Conservation (phyloP, 352 stramenopile species). For the Phytophthora meadii region DNA sequence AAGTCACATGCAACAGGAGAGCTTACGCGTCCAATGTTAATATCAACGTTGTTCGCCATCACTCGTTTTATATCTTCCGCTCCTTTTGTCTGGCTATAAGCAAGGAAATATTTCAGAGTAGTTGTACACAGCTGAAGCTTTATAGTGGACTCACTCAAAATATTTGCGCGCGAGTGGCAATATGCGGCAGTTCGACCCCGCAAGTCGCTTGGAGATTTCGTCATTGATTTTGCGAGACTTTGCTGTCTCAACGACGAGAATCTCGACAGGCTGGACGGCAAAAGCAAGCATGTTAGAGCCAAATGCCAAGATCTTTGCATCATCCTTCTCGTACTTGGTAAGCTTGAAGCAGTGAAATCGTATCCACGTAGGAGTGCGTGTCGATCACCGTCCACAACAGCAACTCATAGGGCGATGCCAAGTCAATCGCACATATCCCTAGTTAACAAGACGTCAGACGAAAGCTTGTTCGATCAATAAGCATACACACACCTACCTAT, state of each 20-base stretch:
- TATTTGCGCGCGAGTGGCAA: slow-evolving; percentile 81
- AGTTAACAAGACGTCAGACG: neutral
- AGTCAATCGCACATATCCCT: slow-evolving; percentile 80
- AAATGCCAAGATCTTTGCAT: neutral
- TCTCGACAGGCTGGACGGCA: slow-evolving; percentile 63
- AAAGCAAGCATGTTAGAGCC: neutral
- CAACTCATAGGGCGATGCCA: slow-evolving; percentile 72
- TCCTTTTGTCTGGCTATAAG: slow-evolving; percentile 79
- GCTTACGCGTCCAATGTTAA: slow-evolving; percentile 78
- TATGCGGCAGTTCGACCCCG: slow-evolving; percentile 58
- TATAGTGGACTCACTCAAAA: slow-evolving; percentile 62
- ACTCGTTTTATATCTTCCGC: slow-evolving; percentile 85
- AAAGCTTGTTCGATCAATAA: no score
- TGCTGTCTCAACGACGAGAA: slow-evolving; percentile 71
- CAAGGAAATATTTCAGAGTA: neutral
- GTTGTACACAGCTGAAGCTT: neutral
- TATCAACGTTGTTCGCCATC: slow-evolving; percentile 83
- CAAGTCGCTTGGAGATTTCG: slow-evolving; percentile 69
- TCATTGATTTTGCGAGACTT: slow-evolving; percentile 74
- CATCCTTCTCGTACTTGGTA: slow-evolving; percentile 54
- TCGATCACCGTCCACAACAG: slow-evolving; percentile 85
- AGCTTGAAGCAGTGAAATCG: slow-evolving; percentile 69
- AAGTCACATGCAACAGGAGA: neutral
- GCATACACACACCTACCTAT: slow-evolving; percentile 42
- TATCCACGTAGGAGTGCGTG: slow-evolving; percentile 77